Evolutionary conservation across 2,329 filamentous ascomycete species (phyloP), one percentile per base, ranked within the genome.

Genomic region (Rhinocladiella similis): DNA sequence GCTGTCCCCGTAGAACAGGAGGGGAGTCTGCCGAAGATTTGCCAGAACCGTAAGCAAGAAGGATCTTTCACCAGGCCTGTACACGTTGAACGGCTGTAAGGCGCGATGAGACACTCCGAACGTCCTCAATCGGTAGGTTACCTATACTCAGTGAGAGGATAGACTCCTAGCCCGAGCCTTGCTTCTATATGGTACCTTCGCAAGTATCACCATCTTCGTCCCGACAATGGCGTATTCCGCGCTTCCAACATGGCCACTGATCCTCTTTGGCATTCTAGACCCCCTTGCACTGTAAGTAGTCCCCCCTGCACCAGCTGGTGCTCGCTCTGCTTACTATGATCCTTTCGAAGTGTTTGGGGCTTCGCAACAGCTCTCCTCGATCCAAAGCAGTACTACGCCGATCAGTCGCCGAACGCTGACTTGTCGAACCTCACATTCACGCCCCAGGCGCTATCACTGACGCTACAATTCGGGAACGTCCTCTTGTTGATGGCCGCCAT

Each of bases 251-350:
- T 77, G 89, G 66, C 87, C 87, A 12, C 79, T 85, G 57, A 69
- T 87, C 47, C 75, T 89, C 47, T 89, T 90, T 63, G 87, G 84
- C 27, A 70, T 89, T 52, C 68, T 89, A 41, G 87, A 90, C 70
- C 87, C 87, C 29, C 75, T 89, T 57, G 86, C 85, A 18, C 77
- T 88, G 85, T 88, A 78, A 73, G 80, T 67, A 29, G 20, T 18
- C 12, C 27, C 29, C 7, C 10, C 10, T 7, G 6, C 7, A 13
- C 20, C 16, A 13, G 20, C 14, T 43, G 10, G 18, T 43, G 16
- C 4, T 18, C n/a, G n/a, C 19, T n/a, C 1, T 3, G 12, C 35
- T 14, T 5, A 35, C 20, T 18, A 16, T 18, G 22, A 10, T 5
- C 9, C 20, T 3, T 20, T 49, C 49, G 39, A 3, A 89, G 86